phyloP scores from a whole-genome alignment of 2,329 filamentous ascomycete genomes.

The Diaporthe caulivora region DNA sequence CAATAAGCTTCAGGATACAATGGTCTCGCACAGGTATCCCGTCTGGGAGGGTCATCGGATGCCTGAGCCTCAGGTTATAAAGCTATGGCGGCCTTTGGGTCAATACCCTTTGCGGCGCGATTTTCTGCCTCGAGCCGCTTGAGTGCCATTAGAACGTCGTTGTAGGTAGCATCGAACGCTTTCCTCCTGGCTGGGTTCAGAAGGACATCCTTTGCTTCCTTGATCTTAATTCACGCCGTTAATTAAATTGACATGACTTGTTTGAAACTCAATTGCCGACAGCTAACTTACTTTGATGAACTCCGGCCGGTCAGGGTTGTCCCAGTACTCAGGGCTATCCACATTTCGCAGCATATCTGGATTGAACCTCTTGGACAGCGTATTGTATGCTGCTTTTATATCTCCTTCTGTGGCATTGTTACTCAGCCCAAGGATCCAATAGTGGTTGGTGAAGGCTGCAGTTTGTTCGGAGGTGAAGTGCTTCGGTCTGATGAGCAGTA shows the following conservation, averaged over 20 bases:
- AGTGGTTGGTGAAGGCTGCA: conserved; percentile 10
- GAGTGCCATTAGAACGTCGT: neutral
- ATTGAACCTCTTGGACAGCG: neutral
- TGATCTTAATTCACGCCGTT: neutral
- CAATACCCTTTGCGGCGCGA: neutral
- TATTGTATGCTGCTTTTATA: neutral
- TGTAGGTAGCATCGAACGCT: neutral
- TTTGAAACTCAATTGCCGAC: neutral
- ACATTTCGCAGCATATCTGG: neutral
- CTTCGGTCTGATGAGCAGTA: neutral
- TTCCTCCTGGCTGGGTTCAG: neutral
- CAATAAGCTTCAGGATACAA: rapidly evolving
- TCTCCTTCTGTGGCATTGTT: neutral
- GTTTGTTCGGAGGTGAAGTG: neutral
- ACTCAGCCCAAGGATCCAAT: neutral
- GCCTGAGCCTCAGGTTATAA: neutral
- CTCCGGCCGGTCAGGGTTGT: neutral
- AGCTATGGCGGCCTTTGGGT: neutral
- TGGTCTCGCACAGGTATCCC: neutral
- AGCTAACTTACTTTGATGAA: neutral
- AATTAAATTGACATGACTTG: too few species aligned
- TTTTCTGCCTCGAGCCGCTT: neutral
- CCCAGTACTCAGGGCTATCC: neutral
- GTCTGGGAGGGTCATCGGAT: neutral
- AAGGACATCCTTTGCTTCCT: neutral